Conservation (phyloP, 352 stramenopile genomes). For the Phytophthora citricola region DNA sequence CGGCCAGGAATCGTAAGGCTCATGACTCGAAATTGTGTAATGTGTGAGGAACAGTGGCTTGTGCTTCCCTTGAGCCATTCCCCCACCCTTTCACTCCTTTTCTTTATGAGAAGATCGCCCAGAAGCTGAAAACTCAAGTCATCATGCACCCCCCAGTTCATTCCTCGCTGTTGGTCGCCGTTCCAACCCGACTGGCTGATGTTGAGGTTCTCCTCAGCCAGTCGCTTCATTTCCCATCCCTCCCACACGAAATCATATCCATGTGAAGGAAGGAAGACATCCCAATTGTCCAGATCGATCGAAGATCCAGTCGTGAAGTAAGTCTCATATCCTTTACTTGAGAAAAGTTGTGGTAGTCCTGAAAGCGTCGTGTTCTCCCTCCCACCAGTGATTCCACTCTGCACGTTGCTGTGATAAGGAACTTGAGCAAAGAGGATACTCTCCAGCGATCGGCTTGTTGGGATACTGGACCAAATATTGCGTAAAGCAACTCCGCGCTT, state of each 20-base stretch:
- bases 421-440: background rate
- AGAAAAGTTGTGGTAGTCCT: slow-evolving; percentile 1
- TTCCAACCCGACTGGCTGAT: slow-evolving; percentile 40
- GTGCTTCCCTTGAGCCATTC: background rate
- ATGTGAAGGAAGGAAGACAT: slow-evolving; percentile 43
- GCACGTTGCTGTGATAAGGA: background rate
- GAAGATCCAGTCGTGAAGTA: slow-evolving; percentile 12
- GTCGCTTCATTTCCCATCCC: slow-evolving; percentile 29
- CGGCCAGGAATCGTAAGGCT: slow-evolving; percentile 36
- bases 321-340: background rate
- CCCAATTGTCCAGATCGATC: slow-evolving; percentile 50
- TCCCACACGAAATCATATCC: slow-evolving; percentile 47
- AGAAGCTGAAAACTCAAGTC: slow-evolving; percentile 50
- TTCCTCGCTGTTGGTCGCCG: slow-evolving; percentile 7
- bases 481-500: background rate
- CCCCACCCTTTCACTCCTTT: slow-evolving; percentile 21
- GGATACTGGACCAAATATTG: slow-evolving; percentile 1
- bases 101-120: slow-evolving; percentile 45
- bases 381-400: background rate
- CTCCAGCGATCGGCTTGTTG: slow-evolving; percentile 4
- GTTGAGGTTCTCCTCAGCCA: slow-evolving; percentile 30
- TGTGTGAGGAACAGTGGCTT: slow-evolving; percentile 12
- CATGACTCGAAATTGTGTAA: slow-evolving; percentile 39
- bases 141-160: slow-evolving; percentile 51
- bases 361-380: background rate